A percentile compares a stretch with the other conserved stretches of the same genome.
Evolutionary conservation across 192 early-diverging fungal genomes (phyloP).

Genomic region (Hyaloraphidium curvatum): DNA sequence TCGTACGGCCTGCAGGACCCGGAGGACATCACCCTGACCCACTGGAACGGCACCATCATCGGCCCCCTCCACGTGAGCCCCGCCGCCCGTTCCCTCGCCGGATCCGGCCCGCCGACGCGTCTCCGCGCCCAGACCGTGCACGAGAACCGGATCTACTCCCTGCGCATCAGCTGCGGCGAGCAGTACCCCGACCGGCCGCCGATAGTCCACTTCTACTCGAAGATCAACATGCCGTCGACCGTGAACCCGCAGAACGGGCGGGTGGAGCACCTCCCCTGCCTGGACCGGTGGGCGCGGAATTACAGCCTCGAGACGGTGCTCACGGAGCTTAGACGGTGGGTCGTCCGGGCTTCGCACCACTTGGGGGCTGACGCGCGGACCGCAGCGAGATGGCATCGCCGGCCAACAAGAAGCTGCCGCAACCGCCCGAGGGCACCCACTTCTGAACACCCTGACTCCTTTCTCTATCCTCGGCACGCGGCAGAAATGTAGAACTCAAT

Average conservation of each 20-base stretch:
- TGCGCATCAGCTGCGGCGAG: slow-evolving; percentile 64
- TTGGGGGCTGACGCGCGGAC: neutral
- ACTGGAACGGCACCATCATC: slow-evolving; percentile 92
- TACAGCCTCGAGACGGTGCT: slow-evolving; percentile 67
- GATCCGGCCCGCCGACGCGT: neutral
- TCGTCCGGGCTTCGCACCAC: neutral
- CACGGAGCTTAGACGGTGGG: slow-evolving; percentile 57
- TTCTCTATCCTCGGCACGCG: no score
- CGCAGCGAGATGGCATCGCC: slow-evolving; percentile 69
- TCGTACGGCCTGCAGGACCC: slow-evolving; percentile 76
- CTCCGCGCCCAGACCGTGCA: slow-evolving; percentile 25
- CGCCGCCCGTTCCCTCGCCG: neutral
- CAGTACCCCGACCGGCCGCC: slow-evolving; percentile 76
- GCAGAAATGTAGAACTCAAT: no score
- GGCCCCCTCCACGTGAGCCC: slow-evolving; percentile 51
- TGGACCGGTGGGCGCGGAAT: slow-evolving; percentile 67
- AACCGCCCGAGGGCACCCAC: slow-evolving; percentile 65
- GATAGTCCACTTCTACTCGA: slow-evolving; percentile 52
- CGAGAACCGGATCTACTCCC: slow-evolving; percentile 87
- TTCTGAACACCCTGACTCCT: no score
- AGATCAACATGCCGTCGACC: slow-evolving; percentile 59
- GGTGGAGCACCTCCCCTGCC: slow-evolving; percentile 54
- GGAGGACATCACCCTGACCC: slow-evolving; percentile 58
- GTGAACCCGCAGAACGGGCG: slow-evolving; percentile 65
- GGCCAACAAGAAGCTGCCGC: slow-evolving; percentile 65